Evolutionary conservation across 306 rosid species (phyloP).

Genomic region (Echinosophora koreensis): DNA sequence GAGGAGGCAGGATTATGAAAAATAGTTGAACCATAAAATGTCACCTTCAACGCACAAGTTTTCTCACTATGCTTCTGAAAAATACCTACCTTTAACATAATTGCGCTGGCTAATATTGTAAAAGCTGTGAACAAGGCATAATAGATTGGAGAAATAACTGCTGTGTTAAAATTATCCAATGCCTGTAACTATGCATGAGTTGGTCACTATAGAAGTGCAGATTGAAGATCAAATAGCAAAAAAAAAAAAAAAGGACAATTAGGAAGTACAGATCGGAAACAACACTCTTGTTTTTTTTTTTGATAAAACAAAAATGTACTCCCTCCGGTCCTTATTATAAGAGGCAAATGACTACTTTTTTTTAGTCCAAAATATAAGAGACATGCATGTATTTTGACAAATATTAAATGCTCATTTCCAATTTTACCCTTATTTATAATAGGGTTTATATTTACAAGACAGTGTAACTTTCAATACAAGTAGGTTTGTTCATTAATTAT

Average conservation of each 20-base stretch:
- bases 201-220: conserved; percentile 16
- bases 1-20: conserved; percentile 34
- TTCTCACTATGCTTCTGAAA: conserved; percentile 39
- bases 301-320: too few relatives aligned
- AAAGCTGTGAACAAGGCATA: conserved; percentile 90
- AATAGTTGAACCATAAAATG: conserved; percentile 38
- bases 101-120: conserved; percentile 88
- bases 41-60: conserved; percentile 26
- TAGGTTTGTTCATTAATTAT: too few relatives aligned
- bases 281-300: conserved; percentile 28
- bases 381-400: too few relatives aligned
- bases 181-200: conserved; percentile 64
- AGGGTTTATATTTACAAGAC: too few relatives aligned
- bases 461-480: too few relatives aligned
- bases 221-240: conserved; percentile 42
- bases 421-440: too few relatives aligned
- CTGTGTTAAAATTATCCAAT: conserved; percentile 85
- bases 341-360: too few relatives aligned
- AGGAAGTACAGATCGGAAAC: neutral
- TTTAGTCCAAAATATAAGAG: too few relatives aligned
- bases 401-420: too few relatives aligned
- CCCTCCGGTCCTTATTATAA: too few relatives aligned
- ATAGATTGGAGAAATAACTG: conserved; percentile 89
- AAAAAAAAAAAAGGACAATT: neutral
- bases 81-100: conserved; percentile 89